Percentiles rank a stretch among this genome's conserved stretches.
These are phyloP conservation scores for Boletus rubescentipes DNA, from an alignment of 768 basidiomycete genomes.

Conservation along the genomic window DNA sequence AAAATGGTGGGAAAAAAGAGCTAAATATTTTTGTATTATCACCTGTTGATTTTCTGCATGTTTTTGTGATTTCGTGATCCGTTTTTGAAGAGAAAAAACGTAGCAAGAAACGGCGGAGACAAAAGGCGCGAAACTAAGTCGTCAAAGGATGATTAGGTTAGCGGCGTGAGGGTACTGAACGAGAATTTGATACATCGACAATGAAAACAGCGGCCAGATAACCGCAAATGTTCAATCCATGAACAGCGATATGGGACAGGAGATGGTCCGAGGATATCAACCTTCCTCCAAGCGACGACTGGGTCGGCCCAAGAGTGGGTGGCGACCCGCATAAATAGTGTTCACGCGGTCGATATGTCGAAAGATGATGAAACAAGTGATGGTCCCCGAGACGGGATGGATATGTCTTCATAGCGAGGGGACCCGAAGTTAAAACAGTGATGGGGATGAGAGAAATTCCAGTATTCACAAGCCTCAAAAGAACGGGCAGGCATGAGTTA, in stretches of 20 bases:
- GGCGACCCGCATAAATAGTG: slow-evolving; percentile 31
- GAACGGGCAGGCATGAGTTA: slow-evolving; percentile 35
- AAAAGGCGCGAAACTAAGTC: slow-evolving; percentile 36
- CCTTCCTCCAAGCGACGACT: slow-evolving; percentile 27
- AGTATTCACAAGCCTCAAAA: slow-evolving; percentile 38
- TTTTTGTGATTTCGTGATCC: slow-evolving; percentile 37
- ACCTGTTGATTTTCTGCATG: slow-evolving; percentile 33
- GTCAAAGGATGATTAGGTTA: slow-evolving; percentile 38
- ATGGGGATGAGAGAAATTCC: slow-evolving; percentile 28
- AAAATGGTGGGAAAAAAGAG: slow-evolving; percentile 34
- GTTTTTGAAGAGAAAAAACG: slow-evolving; percentile 33
- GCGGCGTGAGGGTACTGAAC: slow-evolving; percentile 31
- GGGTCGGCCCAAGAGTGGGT: slow-evolving; percentile 16
- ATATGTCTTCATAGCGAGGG: slow-evolving; percentile 53
- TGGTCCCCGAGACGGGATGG: slow-evolving; percentile 58
- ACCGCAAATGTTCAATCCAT: slow-evolving; percentile 37
- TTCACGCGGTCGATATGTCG: slow-evolving; percentile 31
- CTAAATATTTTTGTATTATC: slow-evolving; percentile 52
- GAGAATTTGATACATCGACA: slow-evolving; percentile 34
- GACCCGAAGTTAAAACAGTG: slow-evolving; percentile 26
- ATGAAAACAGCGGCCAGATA: slow-evolving; percentile 26
- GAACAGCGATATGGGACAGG: slow-evolving; percentile 32
- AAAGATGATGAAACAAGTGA: slow-evolving; percentile 31
- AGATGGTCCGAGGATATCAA: slow-evolving; percentile 34
- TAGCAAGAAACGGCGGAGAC: slow-evolving; percentile 40